Evolutionary conservation across 106 monocot genomes (phyloP).

Genomic region (Cymbidium sinense): DNA sequence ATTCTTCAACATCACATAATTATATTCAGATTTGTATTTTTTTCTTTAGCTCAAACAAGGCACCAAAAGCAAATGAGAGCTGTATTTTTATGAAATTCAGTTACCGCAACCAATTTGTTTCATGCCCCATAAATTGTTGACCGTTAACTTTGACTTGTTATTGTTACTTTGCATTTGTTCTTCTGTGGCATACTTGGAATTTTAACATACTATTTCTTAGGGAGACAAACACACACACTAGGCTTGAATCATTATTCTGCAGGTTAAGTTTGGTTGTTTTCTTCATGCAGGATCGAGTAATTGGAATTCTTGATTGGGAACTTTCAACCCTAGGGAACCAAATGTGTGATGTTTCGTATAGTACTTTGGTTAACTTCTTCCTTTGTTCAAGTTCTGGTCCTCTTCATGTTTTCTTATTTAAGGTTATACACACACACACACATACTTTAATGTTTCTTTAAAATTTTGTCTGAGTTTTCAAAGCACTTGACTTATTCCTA

Average conservation of each 20-base stretch:
- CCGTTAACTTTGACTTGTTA: not conserved
- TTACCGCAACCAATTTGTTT: not conserved
- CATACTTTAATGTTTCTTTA: no score
- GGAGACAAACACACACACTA: not conserved
- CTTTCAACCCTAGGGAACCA: slow-evolving; percentile 95
- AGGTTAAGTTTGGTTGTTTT: not conserved
- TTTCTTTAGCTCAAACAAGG: not conserved
- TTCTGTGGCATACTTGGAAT: not conserved
- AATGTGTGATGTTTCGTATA: slow-evolving; percentile 98
- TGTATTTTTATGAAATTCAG: not conserved
- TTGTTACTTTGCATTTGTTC: not conserved
- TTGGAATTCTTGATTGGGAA: slow-evolving; percentile 99
- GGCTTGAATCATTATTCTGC: not conserved
- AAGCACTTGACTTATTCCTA: no score
- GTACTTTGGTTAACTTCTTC: slow-evolving; percentile 67
- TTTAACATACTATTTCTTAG: not conserved
- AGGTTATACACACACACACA: not conserved
- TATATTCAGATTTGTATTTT: not conserved
- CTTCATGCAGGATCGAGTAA: slow-evolving; percentile 71
- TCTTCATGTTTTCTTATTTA: not conserved
- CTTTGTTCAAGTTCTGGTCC: not conserved
- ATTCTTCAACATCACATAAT: not conserved
- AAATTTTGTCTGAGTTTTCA: no score
- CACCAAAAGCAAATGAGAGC: not conserved
- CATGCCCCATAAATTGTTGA: not conserved